These are phyloP conservation scores for Cladorrhinum sp. DNA, from an alignment of 2,329 filamentous ascomycete genomes.

Conservation along the genomic window DNA sequence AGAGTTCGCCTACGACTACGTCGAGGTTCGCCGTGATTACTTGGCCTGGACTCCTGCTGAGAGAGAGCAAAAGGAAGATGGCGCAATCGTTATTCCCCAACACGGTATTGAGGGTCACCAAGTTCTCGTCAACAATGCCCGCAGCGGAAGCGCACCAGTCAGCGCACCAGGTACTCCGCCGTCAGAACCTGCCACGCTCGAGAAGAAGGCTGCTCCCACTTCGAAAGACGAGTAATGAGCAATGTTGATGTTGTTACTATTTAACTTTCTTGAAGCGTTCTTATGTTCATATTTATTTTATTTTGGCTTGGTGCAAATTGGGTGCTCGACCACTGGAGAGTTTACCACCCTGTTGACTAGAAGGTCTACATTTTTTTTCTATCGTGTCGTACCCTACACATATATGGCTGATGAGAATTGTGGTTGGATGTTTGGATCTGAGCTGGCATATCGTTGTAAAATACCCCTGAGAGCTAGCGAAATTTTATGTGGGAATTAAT, in stretches of 20 bases:
- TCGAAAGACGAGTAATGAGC: not conserved
- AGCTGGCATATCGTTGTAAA: slow-evolving; percentile 27
- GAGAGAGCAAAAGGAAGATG: slow-evolving; percentile 57
- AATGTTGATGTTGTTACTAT: not conserved
- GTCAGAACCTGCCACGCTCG: slow-evolving; percentile 10
- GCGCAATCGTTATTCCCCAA: slow-evolving; percentile 60
- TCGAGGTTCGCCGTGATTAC: slow-evolving; percentile 82
- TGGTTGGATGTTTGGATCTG: slow-evolving; percentile 3
- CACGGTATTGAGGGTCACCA: slow-evolving; percentile 71
- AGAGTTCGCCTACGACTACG: slow-evolving; percentile 88
- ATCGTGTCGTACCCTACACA: not conserved
- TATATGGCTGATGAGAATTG: not conserved
- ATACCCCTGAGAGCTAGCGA: slow-evolving; percentile 23
- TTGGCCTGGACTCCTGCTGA: slow-evolving; percentile 81
- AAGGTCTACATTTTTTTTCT: not conserved
- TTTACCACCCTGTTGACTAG: not conserved
- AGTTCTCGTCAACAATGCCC: slow-evolving; percentile 44
- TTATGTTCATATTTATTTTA: slow-evolving; percentile 2
- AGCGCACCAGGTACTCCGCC: slow-evolving; percentile 12
- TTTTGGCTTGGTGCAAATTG: not conserved
- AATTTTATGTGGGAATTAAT: not conserved
- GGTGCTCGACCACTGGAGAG: not conserved
- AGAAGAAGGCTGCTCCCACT: slow-evolving; percentile 10
- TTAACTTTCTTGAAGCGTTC: slow-evolving; percentile 2
- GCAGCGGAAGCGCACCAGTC: not conserved